Evolutionary conservation across 75 land plant species (phyloP), one percentile per base, ranked within the genome.

Genomic region (Pseudotsuga menziesii): DNA sequence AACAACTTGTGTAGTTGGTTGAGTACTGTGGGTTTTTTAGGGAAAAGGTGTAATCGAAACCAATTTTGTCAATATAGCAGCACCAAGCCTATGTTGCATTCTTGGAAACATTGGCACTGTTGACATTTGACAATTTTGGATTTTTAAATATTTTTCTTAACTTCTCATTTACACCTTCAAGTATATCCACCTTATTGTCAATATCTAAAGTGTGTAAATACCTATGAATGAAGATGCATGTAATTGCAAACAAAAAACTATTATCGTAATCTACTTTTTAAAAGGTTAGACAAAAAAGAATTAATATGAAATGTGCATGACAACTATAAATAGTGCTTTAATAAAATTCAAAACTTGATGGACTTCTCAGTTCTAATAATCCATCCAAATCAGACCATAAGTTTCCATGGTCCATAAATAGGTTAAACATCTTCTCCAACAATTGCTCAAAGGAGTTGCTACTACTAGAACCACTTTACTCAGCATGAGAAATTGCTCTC

Each of bases 31-130:
- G 19, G 61, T 44, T 66, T 70, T 73, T 64, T 73, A 61, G 35
- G 78, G 77, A 22, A 77, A 70, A 35, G 88, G 87, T 56, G 97
- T 96, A 75, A 96, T 85, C 52, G 80, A 76, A 58, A 93, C 90
- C 76, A 97, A 82, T 58, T 88, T 88, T 29, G 85, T 78, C 67
- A 94, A 84, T 67, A 97, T 84, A 71, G 92, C 99, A 88, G 73
- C 99, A 97, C 97, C 97, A 97, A 60, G 98, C 93, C 57, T 87
- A 57, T 23, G 93, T 88, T 63, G 98, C 98, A 87, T 97, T 98
- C 85, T 85, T 88, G 83, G 88, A 97, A 41, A 97, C 85, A 80
- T 82, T 90, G 32, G 91, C 89, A 80, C 83, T 88, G 77, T 79
- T 83, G 76, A 75, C 82, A 58, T 85, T 91, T 17, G 92, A 80